Base-by-base conservation (phyloP, 164 flowering plant genomes). In the Vitis rotundifolia region DNA sequence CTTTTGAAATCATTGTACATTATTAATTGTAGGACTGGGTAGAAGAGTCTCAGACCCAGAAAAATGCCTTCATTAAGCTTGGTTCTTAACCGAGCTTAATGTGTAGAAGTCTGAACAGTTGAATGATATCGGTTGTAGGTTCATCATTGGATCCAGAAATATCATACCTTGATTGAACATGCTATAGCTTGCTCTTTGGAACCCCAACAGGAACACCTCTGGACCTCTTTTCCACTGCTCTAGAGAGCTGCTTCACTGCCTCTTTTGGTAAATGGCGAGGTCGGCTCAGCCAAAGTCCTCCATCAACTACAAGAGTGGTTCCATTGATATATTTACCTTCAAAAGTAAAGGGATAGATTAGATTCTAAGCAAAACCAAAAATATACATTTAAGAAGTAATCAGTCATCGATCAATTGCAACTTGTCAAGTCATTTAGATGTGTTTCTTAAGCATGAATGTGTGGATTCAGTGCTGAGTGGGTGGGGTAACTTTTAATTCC, bases 201-300 rank as follows among this genome's bases (percentile, higher is more conserved):
- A 84, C 71, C 8, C 92, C 92, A 13, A 75, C 81, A 1, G 87
- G 86, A 29, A 79, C 59, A 57, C 74, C 69, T 77, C 91, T 78
- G 6, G 92, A 84, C 64, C 80, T 79, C 77, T 71, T 84, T 68
- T 89, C 92, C 13, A 85, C 85, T 7, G 76, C 78, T 44, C 94
- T 80, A 12, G 91, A 88, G 31, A 89, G 80, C 66, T 81, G 72
- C 73, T 66, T 84, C 66, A 89, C 87, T 61, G 71, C 85, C 47
- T 88, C 94, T 70, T 86, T 86, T 3, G 90, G 84, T 49, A 88
- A 62, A 68, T 67, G 78, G 54, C 90, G 90, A 9, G 90, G 90
- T 54, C 69, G 77, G 79, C 90, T 88, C 74, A 89, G 69, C 91
- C 91, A 89, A 12, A 80, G 82, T 58, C 94, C 92, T 72, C 94